These are phyloP conservation scores for Scortechinia acanthostroma DNA, from an alignment of 2,329 filamentous ascomycete genomes.

Conservation along the genomic window DNA sequence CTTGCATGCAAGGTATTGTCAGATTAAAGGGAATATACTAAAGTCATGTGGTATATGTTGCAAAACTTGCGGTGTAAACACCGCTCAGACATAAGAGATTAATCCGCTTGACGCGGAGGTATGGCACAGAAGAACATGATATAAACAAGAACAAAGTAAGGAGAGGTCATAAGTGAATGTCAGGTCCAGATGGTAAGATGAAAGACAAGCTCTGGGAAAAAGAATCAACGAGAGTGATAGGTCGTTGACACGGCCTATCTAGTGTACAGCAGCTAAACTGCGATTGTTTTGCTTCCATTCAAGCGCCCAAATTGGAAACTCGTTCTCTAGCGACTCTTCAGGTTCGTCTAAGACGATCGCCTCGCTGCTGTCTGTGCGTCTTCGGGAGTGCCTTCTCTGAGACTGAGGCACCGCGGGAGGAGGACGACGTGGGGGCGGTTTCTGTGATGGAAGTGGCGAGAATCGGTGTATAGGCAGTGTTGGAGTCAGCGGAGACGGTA, in stretches of 20 bases:
- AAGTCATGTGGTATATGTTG: too few relatives aligned
- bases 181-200: too few relatives aligned
- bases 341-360: not conserved
- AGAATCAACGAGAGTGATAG: not conserved
- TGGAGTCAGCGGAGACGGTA: constrained; percentile 25
- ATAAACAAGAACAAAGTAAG: too few relatives aligned
- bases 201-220: not conserved
- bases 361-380: constrained; percentile 2
- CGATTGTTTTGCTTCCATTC: not conserved
- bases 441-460: not conserved
- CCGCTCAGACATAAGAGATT: too few relatives aligned
- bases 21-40: too few relatives aligned
- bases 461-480: constrained; percentile 23
- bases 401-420: not conserved
- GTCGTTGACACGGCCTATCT: not conserved
- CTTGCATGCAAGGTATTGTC: too few relatives aligned
- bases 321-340: not conserved
- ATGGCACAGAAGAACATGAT: too few relatives aligned
- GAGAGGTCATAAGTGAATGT: too few relatives aligned
- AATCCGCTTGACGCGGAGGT: too few relatives aligned
- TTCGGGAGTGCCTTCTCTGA: not conserved
- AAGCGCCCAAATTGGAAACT: not conserved
- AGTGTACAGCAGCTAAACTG: not conserved
- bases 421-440: not conserved
- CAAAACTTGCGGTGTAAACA: too few relatives aligned